A percentile compares a stretch with the other conserved stretches of the same genome.
phyloP scores from a whole-genome alignment of 306 rosid species.

The Ormosia emarginata region DNA sequence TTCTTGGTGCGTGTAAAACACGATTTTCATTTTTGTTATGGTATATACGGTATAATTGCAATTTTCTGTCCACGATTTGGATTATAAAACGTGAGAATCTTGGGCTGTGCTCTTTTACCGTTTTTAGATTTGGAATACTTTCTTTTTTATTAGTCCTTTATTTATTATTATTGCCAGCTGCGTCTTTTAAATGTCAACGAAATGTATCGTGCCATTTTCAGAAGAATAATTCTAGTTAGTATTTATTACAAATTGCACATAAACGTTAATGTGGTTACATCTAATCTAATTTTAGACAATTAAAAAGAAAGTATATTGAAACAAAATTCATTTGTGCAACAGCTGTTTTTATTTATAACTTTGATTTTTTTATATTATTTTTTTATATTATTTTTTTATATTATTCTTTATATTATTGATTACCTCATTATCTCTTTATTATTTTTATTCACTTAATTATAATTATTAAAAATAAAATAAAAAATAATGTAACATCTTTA shows the following conservation, averaged over 20 bases:
- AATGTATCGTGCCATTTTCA: neutral
- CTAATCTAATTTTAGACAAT: too few species aligned
- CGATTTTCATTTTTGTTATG: neutral
- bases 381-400: too few species aligned
- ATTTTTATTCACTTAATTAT: too few species aligned
- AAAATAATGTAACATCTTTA: too few species aligned
- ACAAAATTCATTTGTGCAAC: neutral
- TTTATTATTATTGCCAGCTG: slow-evolving; percentile 7
- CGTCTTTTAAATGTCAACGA: slow-evolving; percentile 10
- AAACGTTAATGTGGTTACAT: neutral
- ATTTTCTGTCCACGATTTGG: neutral
- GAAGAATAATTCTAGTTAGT: neutral
- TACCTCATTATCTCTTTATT: too few species aligned
- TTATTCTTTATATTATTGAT: too few species aligned
- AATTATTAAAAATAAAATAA: too few species aligned
- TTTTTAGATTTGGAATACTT: neutral
- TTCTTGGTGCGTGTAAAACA: slow-evolving; percentile 26
- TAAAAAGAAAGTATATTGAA: neutral
- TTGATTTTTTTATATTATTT: too few species aligned
- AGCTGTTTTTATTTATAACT: too few species aligned
- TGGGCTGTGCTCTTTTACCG: neutral
- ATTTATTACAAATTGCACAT: neutral
- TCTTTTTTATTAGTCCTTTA: neutral
- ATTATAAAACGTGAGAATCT: slow-evolving; percentile 18
- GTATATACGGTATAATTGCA: neutral